Conservation (phyloP, 2,329 filamentous ascomycete species). For the Penicillium occitanis region DNA sequence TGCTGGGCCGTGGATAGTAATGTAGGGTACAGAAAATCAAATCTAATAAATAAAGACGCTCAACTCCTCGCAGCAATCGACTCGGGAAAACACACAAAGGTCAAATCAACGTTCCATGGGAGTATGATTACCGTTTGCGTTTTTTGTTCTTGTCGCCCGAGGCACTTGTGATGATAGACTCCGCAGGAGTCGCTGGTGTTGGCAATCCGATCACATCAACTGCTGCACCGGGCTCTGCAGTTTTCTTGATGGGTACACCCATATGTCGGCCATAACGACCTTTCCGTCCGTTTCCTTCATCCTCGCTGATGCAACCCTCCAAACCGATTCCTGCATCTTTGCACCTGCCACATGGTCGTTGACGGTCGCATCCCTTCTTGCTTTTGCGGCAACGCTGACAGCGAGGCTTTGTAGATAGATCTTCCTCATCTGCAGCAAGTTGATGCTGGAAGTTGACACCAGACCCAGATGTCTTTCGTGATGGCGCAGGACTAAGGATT, state of each 20-base stretch:
- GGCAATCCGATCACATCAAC: constrained; percentile 42
- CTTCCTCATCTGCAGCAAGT: constrained; percentile 72
- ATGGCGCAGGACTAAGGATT: constrained; percentile 46
- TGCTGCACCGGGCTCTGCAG: constrained; percentile 46
- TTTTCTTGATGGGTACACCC: constrained; percentile 66
- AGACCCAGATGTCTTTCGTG: constrained; percentile 57
- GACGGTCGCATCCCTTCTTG: constrained; percentile 98
- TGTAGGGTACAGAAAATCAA: not conserved
- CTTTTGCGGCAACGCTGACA: constrained; percentile 99
- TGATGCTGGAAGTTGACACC: constrained; percentile 63
- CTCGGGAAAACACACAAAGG: not conserved
- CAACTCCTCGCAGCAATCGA: constrained; percentile 1
- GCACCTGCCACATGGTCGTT: constrained; percentile 91
- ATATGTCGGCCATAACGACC: constrained; percentile 78
- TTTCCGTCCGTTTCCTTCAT: constrained; percentile 95
- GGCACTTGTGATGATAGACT: constrained; percentile 33
- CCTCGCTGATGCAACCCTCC: constrained; percentile 94
- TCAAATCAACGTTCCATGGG: not conserved
- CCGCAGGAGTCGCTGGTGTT: constrained; percentile 42
- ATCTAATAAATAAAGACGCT: constrained; percentile 2
- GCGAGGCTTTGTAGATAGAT: constrained; percentile 90
- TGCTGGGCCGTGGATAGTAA: not conserved
- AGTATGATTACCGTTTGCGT: constrained; percentile 58
- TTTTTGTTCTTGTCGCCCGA: constrained; percentile 65
- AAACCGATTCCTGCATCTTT: constrained; percentile 91